These are phyloP conservation scores for Odontarrhena argentea DNA, from an alignment of 345 rosid species.

Conservation along the genomic window DNA sequence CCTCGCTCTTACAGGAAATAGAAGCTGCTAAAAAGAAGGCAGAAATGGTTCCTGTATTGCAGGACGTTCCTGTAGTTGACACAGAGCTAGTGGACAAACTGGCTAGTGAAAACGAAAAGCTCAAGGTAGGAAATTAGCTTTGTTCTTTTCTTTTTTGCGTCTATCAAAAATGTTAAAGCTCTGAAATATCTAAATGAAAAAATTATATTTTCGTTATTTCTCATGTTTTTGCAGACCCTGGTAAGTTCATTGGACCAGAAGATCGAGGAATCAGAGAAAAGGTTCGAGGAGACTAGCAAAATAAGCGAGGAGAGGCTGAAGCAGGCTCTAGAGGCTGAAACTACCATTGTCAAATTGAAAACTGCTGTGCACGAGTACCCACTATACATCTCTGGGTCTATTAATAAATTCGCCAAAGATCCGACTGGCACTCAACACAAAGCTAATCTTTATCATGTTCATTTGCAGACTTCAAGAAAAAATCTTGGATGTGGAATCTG, in stretches of 20 bases:
- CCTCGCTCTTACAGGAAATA: constrained; percentile 58
- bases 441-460: constrained; percentile 25
- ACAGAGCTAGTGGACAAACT: constrained; percentile 70
- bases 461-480: constrained; percentile 80
- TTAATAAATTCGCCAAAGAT: constrained; percentile 13
- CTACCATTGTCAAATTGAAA: constrained; percentile 74
- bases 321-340: constrained; percentile 89
- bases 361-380: constrained; percentile 82
- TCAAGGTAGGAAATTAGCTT: constrained; percentile 57
- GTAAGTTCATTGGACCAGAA: constrained; percentile 81
- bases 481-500: constrained; percentile 76
- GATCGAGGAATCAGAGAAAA: constrained; percentile 81
- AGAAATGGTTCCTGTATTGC: constrained; percentile 70
- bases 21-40: constrained; percentile 70
- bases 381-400: constrained; percentile 30
- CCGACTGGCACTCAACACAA: constrained; percentile 12
- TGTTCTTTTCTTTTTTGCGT: constrained; percentile 1
- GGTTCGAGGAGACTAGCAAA: constrained; percentile 73
- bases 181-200: constrained; percentile 27
- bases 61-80: constrained; percentile 84
- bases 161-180: constrained; percentile 22
- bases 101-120: constrained; percentile 74
- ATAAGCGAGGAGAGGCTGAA: constrained; percentile 84
- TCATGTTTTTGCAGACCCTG: constrained; percentile 56
- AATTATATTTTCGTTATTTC: constrained; percentile 21